Evolutionary conservation across 2,329 filamentous ascomycete genomes (phyloP), one percentile per base, ranked within the genome.

Genomic region (Trichoderma hamatum): DNA sequence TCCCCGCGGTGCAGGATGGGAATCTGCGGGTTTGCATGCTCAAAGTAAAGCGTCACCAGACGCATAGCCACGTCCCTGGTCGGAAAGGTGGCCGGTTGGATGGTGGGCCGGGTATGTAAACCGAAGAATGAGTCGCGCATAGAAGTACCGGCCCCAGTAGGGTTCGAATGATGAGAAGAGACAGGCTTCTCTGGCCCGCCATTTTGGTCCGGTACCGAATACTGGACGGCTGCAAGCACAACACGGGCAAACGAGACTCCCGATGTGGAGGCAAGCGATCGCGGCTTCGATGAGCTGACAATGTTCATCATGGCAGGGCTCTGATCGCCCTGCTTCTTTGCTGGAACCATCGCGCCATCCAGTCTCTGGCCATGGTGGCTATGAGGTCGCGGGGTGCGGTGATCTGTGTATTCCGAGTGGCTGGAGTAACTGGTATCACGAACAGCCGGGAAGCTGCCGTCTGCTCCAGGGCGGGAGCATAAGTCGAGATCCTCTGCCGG

Each of bases 81-180:
- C 0, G 96, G 96, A 74, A 98, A 97, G 0, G 89, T 85, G 0
- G 94, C 94, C 55, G 92, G 92, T 71, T 92, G 90, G 76, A 97
- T 96, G 19, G 90, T 93, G 1, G 94, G 93, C 74, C 92, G 94
- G 2, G 93, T 96, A 74, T 97, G 94, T 55, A 98, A 83, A n/a
- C 95, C 95, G 76, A 98, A 98, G 84, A 97, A 97, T 0, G 94
- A 97, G 80, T 98, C 95, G 70, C 94, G 88, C 91, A 97, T 96
- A 14, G 92, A 93, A 21, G 93, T 93, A 46, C 89, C 90, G 49
- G 86, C 75, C 5, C 73, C 75, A 55, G 71, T 71, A 0, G 71
- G 69, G 28, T 75, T 58, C 73, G 28, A 13, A 11, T 55, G 69
- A 28, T 74, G 75, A 34, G 72, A 64, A 65, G 73, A 70, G 16